Evolutionary conservation across 768 basidiomycete species (phyloP).

Genomic region (Podaxis sp.): DNA sequence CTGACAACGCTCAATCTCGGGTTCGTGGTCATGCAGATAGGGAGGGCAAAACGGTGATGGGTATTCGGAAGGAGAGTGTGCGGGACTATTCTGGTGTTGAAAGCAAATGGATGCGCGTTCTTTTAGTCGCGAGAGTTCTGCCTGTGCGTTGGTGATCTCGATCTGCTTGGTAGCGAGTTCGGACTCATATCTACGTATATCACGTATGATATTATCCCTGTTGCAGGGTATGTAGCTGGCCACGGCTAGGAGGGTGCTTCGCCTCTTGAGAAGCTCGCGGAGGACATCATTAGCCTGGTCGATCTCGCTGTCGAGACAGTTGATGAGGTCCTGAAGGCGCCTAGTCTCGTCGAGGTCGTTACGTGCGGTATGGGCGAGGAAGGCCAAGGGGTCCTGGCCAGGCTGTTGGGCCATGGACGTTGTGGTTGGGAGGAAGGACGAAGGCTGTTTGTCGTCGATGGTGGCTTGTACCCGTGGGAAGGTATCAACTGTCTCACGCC

Average conservation of each 20-base stretch:
- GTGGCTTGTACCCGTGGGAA: slow-evolving; percentile 6
- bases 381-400: not conserved
- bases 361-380: not conserved
- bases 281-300: slow-evolving; percentile 11
- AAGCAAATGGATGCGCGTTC: not conserved
- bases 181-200: slow-evolving; percentile 5
- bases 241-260: slow-evolving; percentile 9
- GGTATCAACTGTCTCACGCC: slow-evolving; percentile 3
- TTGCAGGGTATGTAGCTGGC: slow-evolving; percentile 8
- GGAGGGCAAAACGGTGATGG: not conserved
- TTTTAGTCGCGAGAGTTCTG: not conserved
- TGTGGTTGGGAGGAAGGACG: not conserved
- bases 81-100: not conserved
- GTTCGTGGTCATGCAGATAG: not conserved
- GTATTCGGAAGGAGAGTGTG: not conserved
- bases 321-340: slow-evolving; percentile 9
- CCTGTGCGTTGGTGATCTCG: slow-evolving; percentile 1
- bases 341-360: slow-evolving; percentile 6
- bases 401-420: slow-evolving; percentile 10
- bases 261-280: slow-evolving; percentile 11
- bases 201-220: slow-evolving; percentile 5
- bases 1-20: slow-evolving; percentile 1
- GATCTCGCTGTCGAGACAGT: slow-evolving; percentile 12
- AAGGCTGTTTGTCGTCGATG: slow-evolving; percentile 4
- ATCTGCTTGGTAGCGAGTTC: slow-evolving; percentile 1